These are phyloP conservation scores for Xylaria hypoxylon DNA, from an alignment of 2,329 filamentous ascomycete species.

Conservation along the genomic window DNA sequence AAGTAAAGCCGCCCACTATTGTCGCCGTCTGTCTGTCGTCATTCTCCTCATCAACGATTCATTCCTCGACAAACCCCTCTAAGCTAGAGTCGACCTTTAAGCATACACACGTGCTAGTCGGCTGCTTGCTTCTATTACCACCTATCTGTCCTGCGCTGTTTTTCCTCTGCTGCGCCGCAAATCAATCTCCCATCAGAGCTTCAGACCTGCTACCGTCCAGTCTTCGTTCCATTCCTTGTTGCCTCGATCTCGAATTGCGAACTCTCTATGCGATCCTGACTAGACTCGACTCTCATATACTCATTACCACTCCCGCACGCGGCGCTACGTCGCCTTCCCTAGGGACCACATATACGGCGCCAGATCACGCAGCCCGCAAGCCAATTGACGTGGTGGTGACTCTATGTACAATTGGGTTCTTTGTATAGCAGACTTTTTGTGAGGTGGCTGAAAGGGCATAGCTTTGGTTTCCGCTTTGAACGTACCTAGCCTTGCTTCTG, in stretches of 20 bases:
- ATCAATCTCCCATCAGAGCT: constrained; percentile 15
- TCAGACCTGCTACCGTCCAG: constrained; percentile 3
- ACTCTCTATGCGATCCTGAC: constrained; percentile 20
- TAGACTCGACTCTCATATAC: constrained; percentile 18
- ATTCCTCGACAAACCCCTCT: constrained; percentile 24
- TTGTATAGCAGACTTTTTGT: constrained; percentile 36
- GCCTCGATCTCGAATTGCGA: constrained; percentile 33
- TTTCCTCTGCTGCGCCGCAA: constrained; percentile 27
- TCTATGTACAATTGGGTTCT: constrained; percentile 32
- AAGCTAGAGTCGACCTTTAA: constrained; percentile 6
- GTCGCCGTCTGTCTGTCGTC: constrained; percentile 35
- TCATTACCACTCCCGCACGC: constrained; percentile 15
- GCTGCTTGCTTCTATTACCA: constrained; percentile 24
- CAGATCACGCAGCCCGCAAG: constrained; percentile 10
- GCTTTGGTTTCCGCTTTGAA: constrained; percentile 29
- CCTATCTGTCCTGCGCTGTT: constrained; percentile 13
- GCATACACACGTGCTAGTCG: constrained; percentile 10
- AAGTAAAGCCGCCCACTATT: constrained; percentile 32
- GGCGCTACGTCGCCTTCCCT: constrained; percentile 12
- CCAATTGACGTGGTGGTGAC: constrained; percentile 36
- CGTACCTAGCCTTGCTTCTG: constrained; percentile 24
- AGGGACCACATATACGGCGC: constrained; percentile 12
- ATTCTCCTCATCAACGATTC: constrained; percentile 34
- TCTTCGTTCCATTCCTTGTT: constrained; percentile 12
- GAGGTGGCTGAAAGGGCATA: constrained; percentile 31